Evolutionary conservation across 2,329 filamentous ascomycete species (phyloP), one percentile per base, ranked within the genome.

Genomic region (Ophiocordyceps camponoti-rufipedis): DNA sequence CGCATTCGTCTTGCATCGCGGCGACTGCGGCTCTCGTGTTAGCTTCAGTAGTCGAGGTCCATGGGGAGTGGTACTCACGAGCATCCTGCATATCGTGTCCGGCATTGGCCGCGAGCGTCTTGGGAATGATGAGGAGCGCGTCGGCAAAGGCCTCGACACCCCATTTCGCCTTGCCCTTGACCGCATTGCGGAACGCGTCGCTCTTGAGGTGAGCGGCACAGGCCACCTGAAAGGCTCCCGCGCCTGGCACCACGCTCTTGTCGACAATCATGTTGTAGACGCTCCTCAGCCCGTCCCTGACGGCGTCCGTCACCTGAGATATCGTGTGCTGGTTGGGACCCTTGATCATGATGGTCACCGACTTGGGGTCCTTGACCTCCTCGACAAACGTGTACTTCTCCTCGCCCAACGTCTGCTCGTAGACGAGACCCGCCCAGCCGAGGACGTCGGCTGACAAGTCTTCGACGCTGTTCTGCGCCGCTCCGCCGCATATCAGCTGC

Each of bases 181-280:
- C 84, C 29, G 82, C 82, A 70, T 86, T 93, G 55, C 74, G 73
- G 68, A 96, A 94, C 16, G 74, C 75, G 56, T 94, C 86, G 52
- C 86, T 87, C 61, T 82, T 83, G 50, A 98, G 72, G 63, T 94
- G 87, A 42, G 80, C 74, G 23, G 88, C 86, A 55, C 85, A 94
- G 31, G 91, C 88, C 42, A 98, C 80, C 65, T 98, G 91, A 78
- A 94, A 98, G 44, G 91, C 85, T 55, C 91, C 91, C 47, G 80
- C 91, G 48, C 91, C 91, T 1, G 91, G 91, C 28, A 98, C 86
- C 18, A 98, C 91, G 54, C 84, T 89, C 66, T 82, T 79, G 62
- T 98, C 91, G n/a, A 96, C 89, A 62, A 98, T 96, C 73, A 94
- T 94, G 72, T 98, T 98, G 76, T 95, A 96, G 44, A 96, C 91